Percentiles rank a stretch among this genome's conserved stretches.
Evolutionary conservation across 441 rosid species (phyloP).

Genomic region (Croton laevigatus): DNA sequence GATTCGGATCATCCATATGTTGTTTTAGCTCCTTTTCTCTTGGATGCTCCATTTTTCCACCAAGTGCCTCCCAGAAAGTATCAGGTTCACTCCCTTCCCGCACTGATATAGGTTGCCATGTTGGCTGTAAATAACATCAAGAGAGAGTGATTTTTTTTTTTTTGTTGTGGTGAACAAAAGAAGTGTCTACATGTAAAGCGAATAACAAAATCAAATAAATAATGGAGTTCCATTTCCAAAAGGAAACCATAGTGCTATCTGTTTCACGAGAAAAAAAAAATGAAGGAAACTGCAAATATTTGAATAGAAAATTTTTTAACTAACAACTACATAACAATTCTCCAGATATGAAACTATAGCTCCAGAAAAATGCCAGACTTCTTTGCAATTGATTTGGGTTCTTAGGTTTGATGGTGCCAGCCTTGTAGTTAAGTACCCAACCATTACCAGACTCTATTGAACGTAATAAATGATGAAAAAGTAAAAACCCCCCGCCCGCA

Average conservation of each 20-base stretch:
- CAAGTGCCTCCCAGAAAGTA: conserved; percentile 76
- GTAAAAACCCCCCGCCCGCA: too few relatives aligned
- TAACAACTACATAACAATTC: background rate
- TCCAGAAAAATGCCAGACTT: background rate
- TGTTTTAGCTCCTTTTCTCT: conserved; percentile 54
- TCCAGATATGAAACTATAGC: background rate
- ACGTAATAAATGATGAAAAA: too few relatives aligned
- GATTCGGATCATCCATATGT: conserved; percentile 59
- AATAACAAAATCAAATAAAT: conserved; percentile 1
- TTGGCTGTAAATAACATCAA: conserved; percentile 53
- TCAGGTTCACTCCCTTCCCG: conserved; percentile 93
- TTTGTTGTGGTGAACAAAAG: background rate
- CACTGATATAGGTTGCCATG: conserved; percentile 67
- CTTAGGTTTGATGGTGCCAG: background rate
- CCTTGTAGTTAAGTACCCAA: background rate
- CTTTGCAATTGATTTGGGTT: background rate
- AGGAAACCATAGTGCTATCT: background rate
- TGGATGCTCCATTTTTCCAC: conserved; percentile 79
- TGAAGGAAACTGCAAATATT: background rate
- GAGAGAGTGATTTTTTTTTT: conserved; percentile 4
- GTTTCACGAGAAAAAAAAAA: background rate
- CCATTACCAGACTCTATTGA: too few relatives aligned
- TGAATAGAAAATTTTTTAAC: background rate
- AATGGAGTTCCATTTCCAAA: background rate
- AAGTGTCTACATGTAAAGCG: background rate